A percentile compares a stretch with the other conserved stretches of the same genome.
Conservation (phyloP, 2,329 filamentous ascomycete species). For the Fusarium denticulatum region DNA sequence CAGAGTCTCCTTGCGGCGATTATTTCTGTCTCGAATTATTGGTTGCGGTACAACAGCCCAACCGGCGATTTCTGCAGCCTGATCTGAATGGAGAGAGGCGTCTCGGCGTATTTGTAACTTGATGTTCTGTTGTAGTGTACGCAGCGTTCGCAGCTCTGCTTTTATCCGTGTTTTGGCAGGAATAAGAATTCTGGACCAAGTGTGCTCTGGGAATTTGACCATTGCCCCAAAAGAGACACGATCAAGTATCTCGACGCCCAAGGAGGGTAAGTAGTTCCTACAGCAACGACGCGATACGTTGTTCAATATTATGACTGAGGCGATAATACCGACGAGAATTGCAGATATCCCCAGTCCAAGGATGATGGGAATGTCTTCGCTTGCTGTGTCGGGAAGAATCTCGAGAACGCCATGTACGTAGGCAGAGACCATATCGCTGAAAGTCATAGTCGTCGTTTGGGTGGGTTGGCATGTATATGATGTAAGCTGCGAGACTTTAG, state of each 20-base stretch:
- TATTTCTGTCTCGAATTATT: not conserved
- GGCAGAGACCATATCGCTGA: not conserved
- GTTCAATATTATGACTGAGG: not conserved
- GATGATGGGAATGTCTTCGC: not conserved
- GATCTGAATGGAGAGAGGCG: not conserved
- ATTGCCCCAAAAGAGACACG: not conserved
- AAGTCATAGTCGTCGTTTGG: not conserved
- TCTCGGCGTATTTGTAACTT: not conserved
- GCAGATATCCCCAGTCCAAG: not conserved
- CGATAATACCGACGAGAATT: not conserved
- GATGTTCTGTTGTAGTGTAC: not conserved
- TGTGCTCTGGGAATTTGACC: not conserved
- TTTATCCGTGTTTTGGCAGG: not conserved
- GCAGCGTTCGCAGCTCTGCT: too few relatives aligned
- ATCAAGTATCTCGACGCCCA: not conserved
- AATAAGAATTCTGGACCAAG: not conserved
- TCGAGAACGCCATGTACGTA: not conserved
- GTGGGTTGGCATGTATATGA: not conserved
- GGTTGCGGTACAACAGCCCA: not conserved
- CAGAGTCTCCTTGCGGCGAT: not conserved
- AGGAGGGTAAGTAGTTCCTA: not conserved
- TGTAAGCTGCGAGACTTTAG: not conserved
- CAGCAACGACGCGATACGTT: not conserved
- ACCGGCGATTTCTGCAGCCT: not conserved
- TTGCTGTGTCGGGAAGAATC: not conserved